Percentiles rank a stretch among this genome's conserved stretches.
Conservation (phyloP, 495 filamentous ascomycete species). For the Aspergillus hancockii region DNA sequence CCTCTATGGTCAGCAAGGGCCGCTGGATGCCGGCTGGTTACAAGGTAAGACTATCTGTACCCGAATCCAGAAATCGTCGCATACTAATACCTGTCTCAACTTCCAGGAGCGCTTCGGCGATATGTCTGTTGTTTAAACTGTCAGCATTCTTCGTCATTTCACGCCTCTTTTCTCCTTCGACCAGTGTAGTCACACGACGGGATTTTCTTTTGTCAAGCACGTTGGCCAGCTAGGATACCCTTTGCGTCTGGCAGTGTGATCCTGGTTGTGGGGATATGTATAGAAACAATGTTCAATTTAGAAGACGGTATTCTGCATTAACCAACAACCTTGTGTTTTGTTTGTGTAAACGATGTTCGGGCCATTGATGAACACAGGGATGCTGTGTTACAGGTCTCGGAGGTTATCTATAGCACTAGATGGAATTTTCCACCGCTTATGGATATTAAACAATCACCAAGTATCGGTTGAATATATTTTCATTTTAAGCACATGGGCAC, state of each 20-base stretch:
- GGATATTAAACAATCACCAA: not conserved
- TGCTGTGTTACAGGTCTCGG: not conserved
- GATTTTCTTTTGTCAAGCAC: conserved; percentile 37
- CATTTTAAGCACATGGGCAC: not conserved
- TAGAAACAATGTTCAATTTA: conserved; percentile 48
- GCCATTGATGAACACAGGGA: not conserved
- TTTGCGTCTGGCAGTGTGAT: conserved; percentile 29
- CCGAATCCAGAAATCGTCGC: not conserved
- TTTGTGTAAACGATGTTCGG: not conserved
- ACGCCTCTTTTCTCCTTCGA: conserved; percentile 35
- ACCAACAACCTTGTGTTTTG: not conserved
- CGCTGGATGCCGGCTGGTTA: conserved; percentile 97
- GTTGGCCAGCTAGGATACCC: conserved; percentile 28
- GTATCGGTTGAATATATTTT: not conserved
- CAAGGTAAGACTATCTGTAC: conserved; percentile 64
- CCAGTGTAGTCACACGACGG: conserved; percentile 39
- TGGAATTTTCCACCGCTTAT: not conserved
- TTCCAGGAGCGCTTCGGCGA: conserved; percentile 96
- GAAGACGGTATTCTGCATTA: conserved; percentile 22
- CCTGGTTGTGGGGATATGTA: conserved; percentile 42
- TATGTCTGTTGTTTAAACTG: conserved; percentile 79
- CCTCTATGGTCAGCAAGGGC: conserved; percentile 90
- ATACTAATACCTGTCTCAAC: conserved; percentile 2
- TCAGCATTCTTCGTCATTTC: conserved; percentile 26
- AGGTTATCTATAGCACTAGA: not conserved